These are phyloP conservation scores for Penicillium waksmanii DNA, from an alignment of 495 filamentous ascomycete genomes.

Conservation along the genomic window DNA sequence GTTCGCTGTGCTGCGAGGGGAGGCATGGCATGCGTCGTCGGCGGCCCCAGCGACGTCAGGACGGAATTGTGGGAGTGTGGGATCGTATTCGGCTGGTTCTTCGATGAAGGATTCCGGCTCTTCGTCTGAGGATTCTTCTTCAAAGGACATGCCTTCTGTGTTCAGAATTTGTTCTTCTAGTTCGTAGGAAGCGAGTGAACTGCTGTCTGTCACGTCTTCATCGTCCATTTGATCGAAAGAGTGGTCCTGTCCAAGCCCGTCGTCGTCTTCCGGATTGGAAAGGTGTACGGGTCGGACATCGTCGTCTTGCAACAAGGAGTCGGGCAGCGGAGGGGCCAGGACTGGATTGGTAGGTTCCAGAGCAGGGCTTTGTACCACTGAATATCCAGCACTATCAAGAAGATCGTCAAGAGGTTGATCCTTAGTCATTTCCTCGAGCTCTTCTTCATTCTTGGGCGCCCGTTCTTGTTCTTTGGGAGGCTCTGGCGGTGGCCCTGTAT, in stretches of 20 bases:
- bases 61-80: slow-evolving; percentile 72
- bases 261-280: slow-evolving; percentile 25
- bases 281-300: slow-evolving; percentile 34
- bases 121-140: slow-evolving; percentile 22
- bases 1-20: slow-evolving; percentile 16
- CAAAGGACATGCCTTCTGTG: slow-evolving; percentile 24
- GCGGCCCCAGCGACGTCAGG: slow-evolving; percentile 54
- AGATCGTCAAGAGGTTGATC: slow-evolving; percentile 51
- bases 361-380: slow-evolving; percentile 29
- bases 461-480: slow-evolving; percentile 19
- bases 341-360: slow-evolving; percentile 27
- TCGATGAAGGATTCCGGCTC: slow-evolving; percentile 14
- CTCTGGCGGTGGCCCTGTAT: slow-evolving; percentile 16
- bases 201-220: slow-evolving; percentile 21
- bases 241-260: slow-evolving; percentile 16
- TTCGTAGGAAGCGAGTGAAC: slow-evolving; percentile 21
- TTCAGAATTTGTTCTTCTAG: slow-evolving; percentile 18
- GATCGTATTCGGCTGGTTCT: slow-evolving; percentile 51
- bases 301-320: slow-evolving; percentile 25
- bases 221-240: slow-evolving; percentile 15
- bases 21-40: slow-evolving; percentile 10
- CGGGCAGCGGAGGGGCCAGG: slow-evolving; percentile 28
- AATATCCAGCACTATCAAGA: slow-evolving; percentile 54
- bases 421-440: slow-evolving; percentile 23
- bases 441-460: slow-evolving; percentile 27